Conservation (phyloP, 495 filamentous ascomycete genomes). For the Bacidia gigantensis region DNA sequence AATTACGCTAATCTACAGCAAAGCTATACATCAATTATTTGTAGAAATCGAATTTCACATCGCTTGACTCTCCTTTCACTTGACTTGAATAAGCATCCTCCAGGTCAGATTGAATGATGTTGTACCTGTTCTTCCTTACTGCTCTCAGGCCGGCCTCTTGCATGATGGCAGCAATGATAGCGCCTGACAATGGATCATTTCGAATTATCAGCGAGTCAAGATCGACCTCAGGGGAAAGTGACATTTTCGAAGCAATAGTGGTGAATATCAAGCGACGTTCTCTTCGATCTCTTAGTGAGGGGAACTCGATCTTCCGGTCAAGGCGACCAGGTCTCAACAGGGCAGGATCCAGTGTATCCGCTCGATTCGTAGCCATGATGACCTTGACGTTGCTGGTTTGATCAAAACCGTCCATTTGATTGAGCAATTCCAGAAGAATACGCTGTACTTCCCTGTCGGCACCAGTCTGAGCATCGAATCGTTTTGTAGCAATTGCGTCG, state of each 20-base stretch:
- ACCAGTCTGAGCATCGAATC: conserved; percentile 95
- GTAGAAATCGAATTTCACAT: conserved; percentile 45
- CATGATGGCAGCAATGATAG: conserved; percentile 97
- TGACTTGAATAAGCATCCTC: conserved; percentile 94
- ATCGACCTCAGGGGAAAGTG: conserved; percentile 87
- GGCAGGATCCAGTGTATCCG: conserved; percentile 91
- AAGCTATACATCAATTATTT: conserved; percentile 23
- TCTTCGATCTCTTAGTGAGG: conserved; percentile 73
- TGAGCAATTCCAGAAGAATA: conserved; percentile 89
- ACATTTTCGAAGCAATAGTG: conserved; percentile 95
- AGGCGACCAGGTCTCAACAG: conserved; percentile 87
- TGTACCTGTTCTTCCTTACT: conserved; percentile 95
- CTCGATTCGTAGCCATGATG: conserved; percentile 98
- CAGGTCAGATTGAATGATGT: conserved; percentile 91
- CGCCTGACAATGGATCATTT: conserved; percentile 89
- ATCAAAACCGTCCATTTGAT: conserved; percentile 99
- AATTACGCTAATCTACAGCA: neutral
- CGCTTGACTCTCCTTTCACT: conserved; percentile 73
- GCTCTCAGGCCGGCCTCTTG: conserved; percentile 93
- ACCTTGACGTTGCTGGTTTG: conserved; percentile 98
- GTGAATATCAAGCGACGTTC: conserved; percentile 92
- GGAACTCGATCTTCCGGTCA: conserved; percentile 98
- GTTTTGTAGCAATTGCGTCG: conserved; percentile 96
- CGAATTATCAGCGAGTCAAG: conserved; percentile 88
- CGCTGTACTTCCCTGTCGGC: conserved; percentile 97